Percentiles rank a stretch among this genome's conserved stretches.
phyloP scores from a whole-genome alignment of 2,329 filamentous ascomycete species.

The Apiospora hydei region DNA sequence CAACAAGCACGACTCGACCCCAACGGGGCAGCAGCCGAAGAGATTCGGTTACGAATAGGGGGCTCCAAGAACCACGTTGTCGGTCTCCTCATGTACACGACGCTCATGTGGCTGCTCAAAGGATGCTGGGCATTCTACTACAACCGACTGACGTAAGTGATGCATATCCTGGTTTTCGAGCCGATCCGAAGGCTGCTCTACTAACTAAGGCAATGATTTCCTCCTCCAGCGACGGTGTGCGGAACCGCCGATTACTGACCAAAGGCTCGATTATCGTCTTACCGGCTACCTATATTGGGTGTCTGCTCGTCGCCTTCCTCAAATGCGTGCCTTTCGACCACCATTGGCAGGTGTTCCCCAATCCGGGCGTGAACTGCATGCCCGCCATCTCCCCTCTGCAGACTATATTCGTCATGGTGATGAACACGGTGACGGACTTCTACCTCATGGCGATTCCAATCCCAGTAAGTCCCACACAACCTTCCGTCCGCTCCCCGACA shows the following conservation, averaged over 20 bases:
- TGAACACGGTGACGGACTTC: conserved; percentile 56
- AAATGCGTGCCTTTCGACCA: conserved; percentile 52
- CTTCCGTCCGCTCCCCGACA: conserved; percentile 29
- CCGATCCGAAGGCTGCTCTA: too few relatives aligned
- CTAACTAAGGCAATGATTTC: background rate
- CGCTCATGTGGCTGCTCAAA: conserved; percentile 37
- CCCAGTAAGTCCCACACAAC: conserved; percentile 42
- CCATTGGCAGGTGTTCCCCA: conserved; percentile 58
- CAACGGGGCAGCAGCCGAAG: conserved; percentile 28
- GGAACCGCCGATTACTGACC: conserved; percentile 47
- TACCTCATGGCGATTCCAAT: conserved; percentile 58
- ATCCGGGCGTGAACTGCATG: conserved; percentile 56
- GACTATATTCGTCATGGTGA: conserved; percentile 53
- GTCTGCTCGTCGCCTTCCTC: conserved; percentile 52
- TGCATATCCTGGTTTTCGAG: too few relatives aligned
- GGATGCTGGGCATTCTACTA: conserved; percentile 38
- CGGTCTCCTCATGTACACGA: conserved; percentile 37
- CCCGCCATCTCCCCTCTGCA: conserved; percentile 55
- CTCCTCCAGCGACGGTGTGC: conserved; percentile 45
- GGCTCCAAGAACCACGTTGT: conserved; percentile 37
- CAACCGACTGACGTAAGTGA: conserved; percentile 35
- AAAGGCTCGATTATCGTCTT: conserved; percentile 51
- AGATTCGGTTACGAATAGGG: conserved; percentile 32
- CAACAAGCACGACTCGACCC: background rate
- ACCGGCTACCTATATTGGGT: conserved; percentile 51